Base-by-base conservation (phyloP, 1,139 yeast genomes). In the Sugiyamaella sp. region DNA sequence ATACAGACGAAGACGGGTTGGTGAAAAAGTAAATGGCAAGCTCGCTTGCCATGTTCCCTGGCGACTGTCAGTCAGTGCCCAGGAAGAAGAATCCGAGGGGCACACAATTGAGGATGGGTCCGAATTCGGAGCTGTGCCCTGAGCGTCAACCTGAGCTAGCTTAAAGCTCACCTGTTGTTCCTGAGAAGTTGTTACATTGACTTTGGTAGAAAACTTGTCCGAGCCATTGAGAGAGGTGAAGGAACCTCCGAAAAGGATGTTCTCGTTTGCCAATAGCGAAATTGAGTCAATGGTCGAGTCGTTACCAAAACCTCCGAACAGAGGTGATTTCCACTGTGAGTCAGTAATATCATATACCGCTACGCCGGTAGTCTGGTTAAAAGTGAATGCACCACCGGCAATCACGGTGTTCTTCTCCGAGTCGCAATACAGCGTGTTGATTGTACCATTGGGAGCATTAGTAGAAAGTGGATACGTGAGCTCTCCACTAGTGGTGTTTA, bases 371-470 rank as follows among this genome's bases (percentile, higher is more conserved):
- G 86, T 77, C 40, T 75, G 71, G 55, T 80, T 74, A 55, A 73
- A 85, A 14, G 77, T 69, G 63, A 93, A 82, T 57, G 81, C 76
- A 24, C 99, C 99, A 9, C 98, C 99, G 51, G 89, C 78, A 65
- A 88, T 90, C 0, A 90, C 77, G 22, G 80, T 60, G 16, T 78
- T 73, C 29, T 72, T 70, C 56, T 78, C 80, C 1, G 73, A 63
- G 63, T 80, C 78, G 65, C 77, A 74, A 63, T 74, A 78, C 1
- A 84, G 74, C 0, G 88, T 73, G 20, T 71, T 72, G 3, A 86
- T 81, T 0, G 74, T 63, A 1, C 95, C 95, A 38, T 71, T 61
- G 1, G 73, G 57, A 57, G 77, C 69, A 58, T 63, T 32, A n/a
- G 43, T 22, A 4, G 35, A 19, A 10, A 46, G 32, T 20, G 48